Evolutionary conservation across 2,329 filamentous ascomycete species (phyloP), one percentile per base, ranked within the genome.

Genomic region (Lachnum nothofagi): DNA sequence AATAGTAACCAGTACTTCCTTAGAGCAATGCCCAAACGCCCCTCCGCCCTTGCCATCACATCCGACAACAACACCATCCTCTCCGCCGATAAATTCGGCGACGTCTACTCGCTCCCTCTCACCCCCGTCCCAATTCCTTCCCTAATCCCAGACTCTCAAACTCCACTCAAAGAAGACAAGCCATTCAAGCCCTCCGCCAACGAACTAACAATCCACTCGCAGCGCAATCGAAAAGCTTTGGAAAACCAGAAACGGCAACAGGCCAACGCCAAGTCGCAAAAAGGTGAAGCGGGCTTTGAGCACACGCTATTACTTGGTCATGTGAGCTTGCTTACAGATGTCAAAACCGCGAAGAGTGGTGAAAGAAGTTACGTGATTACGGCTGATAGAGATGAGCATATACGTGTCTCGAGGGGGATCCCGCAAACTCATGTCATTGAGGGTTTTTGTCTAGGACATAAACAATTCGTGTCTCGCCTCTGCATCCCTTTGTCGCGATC

Each of bases 21-120:
- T 35, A 57, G 89, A 67, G 71, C 70, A 50, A 94, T 97, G 86
- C 88, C 90, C 33, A 97, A 96, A 72, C 83, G 90, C 29, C 89
- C 91, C 10, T 91, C 85, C 64, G 82, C 86, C 29, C 73, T 97
- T 49, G 72, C 77, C 44, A 69, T 96, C 44, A 82, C 85, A 6
- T 72, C 79, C 33, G 84, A 91, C 63, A 76, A 80, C 53, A 74
- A 76, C 37, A 86, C 82, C 7, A 88, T 98, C 54, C 70, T 97
- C 49, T 83, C 81, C 53, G 91, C 83, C 44, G 93, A 98, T 73
- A 98, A 98, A 68, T 97, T 97, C 63, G 93, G 93, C 57, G 93
- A 98, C 66, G 91, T 96, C 52, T 97, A 95, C 69, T 80, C 87
- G 9, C 70, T 98, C 6, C 91, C 93, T 12, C 73, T 97, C 3